These are phyloP conservation scores for Termitomyces sp. DNA, from an alignment of 768 basidiomycete species.

Conservation along the genomic window DNA sequence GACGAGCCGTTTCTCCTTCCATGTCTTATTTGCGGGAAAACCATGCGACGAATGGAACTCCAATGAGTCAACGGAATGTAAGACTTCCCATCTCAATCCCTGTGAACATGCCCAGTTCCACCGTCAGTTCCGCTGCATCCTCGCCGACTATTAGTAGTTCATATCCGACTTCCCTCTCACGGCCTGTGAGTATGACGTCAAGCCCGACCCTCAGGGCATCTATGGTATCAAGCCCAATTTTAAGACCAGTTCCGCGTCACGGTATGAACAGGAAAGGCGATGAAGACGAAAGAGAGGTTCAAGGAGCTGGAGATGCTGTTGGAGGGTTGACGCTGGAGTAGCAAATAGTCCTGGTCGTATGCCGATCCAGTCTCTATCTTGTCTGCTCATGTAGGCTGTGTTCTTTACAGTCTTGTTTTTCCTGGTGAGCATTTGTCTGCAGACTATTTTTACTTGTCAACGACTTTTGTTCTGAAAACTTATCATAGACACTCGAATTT, in stretches of 20 bases:
- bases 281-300: conserved; percentile 68
- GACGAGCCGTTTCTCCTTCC: conserved; percentile 80
- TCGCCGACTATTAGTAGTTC: conserved; percentile 61
- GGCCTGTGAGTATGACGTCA: conserved; percentile 53
- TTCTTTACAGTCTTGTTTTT: background rate
- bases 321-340: conserved; percentile 50
- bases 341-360: background rate
- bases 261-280: conserved; percentile 49
- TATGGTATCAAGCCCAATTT: conserved; percentile 69
- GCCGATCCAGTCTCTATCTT: background rate
- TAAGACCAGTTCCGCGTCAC: conserved; percentile 58
- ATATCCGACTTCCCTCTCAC: conserved; percentile 41
- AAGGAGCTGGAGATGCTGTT: conserved; percentile 76
- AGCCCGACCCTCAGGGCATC: conserved; percentile 72
- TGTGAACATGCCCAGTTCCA: conserved; percentile 51
- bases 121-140: conserved; percentile 58
- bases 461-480: background rate
- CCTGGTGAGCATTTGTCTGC: background rate
- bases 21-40: conserved; percentile 61
- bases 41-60: conserved; percentile 43
- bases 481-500: background rate
- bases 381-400: background rate
- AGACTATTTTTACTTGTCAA: background rate
- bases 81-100: conserved; percentile 66
- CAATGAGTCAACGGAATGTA: conserved; percentile 39